Evolutionary conservation across 2,329 filamentous ascomycete genomes (phyloP), one percentile per base, ranked within the genome.

Genomic region (Metarhizium brunneum): DNA sequence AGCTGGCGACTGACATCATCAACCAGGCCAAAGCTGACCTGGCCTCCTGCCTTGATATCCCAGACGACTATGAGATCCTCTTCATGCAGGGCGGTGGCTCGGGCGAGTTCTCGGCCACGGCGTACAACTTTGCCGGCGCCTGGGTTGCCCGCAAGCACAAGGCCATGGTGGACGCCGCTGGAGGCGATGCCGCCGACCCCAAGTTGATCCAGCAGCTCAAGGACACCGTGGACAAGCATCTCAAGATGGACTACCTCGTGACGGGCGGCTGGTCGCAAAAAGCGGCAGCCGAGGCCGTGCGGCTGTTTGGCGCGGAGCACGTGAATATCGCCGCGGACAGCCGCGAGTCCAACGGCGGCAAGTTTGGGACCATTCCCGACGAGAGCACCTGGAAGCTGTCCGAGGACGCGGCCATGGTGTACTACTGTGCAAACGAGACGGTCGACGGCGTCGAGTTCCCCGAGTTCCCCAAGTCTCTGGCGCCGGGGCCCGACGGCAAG

Each of bases 381-480:
- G 85, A 92, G 70, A 82, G 81, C 60, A 81, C 80, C 20, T 96
- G 90, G 90, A 87, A 79, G 38, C 78, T 94, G 7, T 87, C 84
- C 45, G 76, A 83, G 61, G 76, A 82, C 42, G 76, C 86, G 10
- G 82, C 90, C 0, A 78, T 95, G 64, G 86, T 92, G 2, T 97
- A 96, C 72, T 92, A 84, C 69, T 96, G 92, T 70, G 88, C 92
- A 70, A 97, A 97, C 64, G 92, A 97, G 76, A 96, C 90, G 0
- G 90, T 95, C 6, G 90, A 96, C 65, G 92, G 92, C 38, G 90
- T 97, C 18, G 92, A 97, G 68, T 96, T 95, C 63, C 90, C 87
- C 6, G 72, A 64, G n/a, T 82, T 83, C 66, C 92, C 92, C 29
- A 73, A 85, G 60, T 69, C 71, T 7, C 77, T 95, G 29, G 80